A percentile compares a stretch with the other conserved stretches of the same genome.
Conservation (phyloP, 2,329 filamentous ascomycete species). For the Calonectria pteridis region DNA sequence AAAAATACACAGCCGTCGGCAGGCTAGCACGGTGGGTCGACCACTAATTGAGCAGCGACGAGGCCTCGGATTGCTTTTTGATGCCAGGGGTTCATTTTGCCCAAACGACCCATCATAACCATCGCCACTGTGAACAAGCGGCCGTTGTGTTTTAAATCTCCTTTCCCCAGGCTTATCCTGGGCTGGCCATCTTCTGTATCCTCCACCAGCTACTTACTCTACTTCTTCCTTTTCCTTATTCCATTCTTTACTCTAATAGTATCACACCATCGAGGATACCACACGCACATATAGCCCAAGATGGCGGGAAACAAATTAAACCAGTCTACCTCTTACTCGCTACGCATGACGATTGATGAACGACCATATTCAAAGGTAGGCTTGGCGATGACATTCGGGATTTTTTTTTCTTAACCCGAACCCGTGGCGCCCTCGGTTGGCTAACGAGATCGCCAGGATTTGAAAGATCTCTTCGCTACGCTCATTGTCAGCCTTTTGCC, state of each 20-base stretch:
- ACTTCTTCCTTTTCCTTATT: background rate
- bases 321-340: conserved; percentile 91
- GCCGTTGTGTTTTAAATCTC: background rate
- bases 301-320: conserved; percentile 9
- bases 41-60: background rate
- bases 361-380: conserved; percentile 91
- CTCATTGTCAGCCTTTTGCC: conserved; percentile 91
- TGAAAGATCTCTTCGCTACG: conserved; percentile 96
- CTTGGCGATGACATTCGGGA: conserved; percentile 37
- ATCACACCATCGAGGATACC: background rate
- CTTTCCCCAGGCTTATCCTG: background rate
- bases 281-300: background rate
- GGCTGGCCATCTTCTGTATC: background rate
- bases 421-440: background rate
- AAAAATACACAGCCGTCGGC: background rate
- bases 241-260: background rate
- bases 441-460: conserved; percentile 74
- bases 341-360: conserved; percentile 98
- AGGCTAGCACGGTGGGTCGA: background rate
- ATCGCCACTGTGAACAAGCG: background rate
- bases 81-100: conserved; percentile 4
- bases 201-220: background rate
- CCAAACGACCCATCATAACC: background rate
- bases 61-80: conserved; percentile 8
- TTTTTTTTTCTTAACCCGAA: background rate